Conservation (phyloP, 2,329 filamentous ascomycete genomes). For the Sclerotinia sclerotiorum region DNA sequence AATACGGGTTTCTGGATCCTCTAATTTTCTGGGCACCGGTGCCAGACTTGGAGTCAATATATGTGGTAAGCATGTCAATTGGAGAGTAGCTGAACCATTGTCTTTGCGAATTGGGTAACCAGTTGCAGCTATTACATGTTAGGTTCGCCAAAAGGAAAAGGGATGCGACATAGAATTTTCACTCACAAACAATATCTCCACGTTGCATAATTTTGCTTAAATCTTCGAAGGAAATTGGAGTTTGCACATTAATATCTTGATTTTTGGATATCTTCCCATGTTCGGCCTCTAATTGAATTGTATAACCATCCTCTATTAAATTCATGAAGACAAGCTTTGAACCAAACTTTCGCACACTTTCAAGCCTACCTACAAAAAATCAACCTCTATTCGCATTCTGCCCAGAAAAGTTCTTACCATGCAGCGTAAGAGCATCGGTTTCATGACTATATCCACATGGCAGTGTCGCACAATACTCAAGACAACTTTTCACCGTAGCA, state of each 20-base stretch:
- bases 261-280: constrained; percentile 47
- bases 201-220: constrained; percentile 67
- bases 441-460: neutral
- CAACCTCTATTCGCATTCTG: constrained; percentile 2
- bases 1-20: constrained; percentile 69
- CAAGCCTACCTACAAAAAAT: constrained; percentile 61
- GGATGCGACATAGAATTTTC: neutral
- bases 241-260: constrained; percentile 16
- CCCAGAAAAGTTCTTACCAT: constrained; percentile 30
- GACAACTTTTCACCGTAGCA: constrained; percentile 7
- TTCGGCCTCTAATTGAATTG: constrained; percentile 76
- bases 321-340: constrained; percentile 84
- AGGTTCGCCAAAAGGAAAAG: constrained; percentile 4
- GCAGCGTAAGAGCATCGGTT: constrained; percentile 10
- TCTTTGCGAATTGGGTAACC: constrained; percentile 69
- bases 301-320: constrained; percentile 69
- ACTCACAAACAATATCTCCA: constrained; percentile 82
- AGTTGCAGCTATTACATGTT: constrained; percentile 52
- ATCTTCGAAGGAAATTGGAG: constrained; percentile 51
- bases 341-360: constrained; percentile 62
- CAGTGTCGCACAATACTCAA: constrained; percentile 2
- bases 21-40: constrained; percentile 69
- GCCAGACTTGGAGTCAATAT: constrained; percentile 78
- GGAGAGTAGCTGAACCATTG: constrained; percentile 70
- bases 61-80: constrained; percentile 65